phyloP scores from a whole-genome alignment of 495 filamentous ascomycete species.

The Hypoxylon lienhwacheense region DNA sequence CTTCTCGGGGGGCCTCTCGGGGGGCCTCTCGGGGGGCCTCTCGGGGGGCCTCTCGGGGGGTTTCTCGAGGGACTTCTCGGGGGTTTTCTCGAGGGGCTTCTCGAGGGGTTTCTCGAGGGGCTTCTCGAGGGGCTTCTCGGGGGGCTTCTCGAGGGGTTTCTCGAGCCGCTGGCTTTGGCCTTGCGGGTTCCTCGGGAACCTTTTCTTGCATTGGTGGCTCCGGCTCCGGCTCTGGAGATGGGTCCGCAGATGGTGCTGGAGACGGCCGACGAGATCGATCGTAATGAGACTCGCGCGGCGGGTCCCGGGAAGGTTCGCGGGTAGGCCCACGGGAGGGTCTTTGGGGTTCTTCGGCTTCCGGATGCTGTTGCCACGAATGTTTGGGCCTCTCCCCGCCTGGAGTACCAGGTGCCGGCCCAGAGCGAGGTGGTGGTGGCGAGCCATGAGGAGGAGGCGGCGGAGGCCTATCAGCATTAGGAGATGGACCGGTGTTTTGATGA shows the following conservation, averaged over 20 bases:
- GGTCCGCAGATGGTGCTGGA: neutral
- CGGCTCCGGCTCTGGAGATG: neutral
- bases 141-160: neutral
- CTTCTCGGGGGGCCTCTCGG: neutral
- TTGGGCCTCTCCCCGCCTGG: constrained; percentile 40
- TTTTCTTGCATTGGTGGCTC: neutral
- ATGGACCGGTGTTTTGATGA: constrained; percentile 30
- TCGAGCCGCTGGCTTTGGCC: neutral
- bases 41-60: neutral
- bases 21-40: neutral
- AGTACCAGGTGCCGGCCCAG: constrained; percentile 36
- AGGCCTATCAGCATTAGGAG: constrained; percentile 40
- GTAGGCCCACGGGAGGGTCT: constrained; percentile 17
- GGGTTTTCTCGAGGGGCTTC: constrained; percentile 5
- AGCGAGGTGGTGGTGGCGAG: constrained; percentile 43
- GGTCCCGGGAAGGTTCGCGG: constrained; percentile 17
- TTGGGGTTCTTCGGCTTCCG: constrained; percentile 30
- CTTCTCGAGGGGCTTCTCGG: constrained; percentile 3
- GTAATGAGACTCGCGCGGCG: constrained; percentile 1
- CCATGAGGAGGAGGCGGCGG: constrained; percentile 46
- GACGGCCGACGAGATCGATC: neutral
- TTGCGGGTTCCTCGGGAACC: neutral
- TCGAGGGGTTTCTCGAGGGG: neutral
- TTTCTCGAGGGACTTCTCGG: neutral
- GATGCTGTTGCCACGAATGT: constrained; percentile 49